phyloP scores from a whole-genome alignment of 106 monocot species.

The Alisma plantagoaquatica region DNA sequence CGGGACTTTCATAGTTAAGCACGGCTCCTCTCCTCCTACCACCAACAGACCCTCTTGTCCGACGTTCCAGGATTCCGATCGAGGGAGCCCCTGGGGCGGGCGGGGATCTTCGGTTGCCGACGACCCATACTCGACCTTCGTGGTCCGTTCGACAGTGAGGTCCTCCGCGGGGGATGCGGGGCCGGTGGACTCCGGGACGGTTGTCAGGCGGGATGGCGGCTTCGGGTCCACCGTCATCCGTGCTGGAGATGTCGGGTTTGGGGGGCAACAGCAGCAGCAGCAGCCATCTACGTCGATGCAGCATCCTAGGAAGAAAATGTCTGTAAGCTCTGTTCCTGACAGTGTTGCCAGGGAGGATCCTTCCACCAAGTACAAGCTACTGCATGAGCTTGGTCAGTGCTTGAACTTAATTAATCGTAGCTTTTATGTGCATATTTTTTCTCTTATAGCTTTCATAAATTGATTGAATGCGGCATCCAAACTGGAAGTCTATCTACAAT shows the following conservation, averaged over 20 bases:
- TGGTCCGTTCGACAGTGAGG: conserved; percentile 32
- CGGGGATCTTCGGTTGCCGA: too few species aligned
- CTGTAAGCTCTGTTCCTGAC: conserved; percentile 87
- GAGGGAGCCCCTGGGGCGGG: conserved; percentile 35
- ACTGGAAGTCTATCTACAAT: too few species aligned
- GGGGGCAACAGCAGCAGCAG: conserved; percentile 18
- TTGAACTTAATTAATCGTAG: neutral
- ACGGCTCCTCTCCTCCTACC: conserved; percentile 5
- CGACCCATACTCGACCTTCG: conserved; percentile 59
- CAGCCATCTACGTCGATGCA: too few species aligned
- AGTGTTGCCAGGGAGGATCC: conserved; percentile 80
- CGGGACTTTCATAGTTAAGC: too few species aligned
- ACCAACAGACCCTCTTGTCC: conserved; percentile 21
- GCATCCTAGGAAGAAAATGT: conserved; percentile 60
- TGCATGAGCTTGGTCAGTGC: conserved; percentile 88
- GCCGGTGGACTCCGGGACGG: conserved; percentile 46
- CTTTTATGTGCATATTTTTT: neutral
- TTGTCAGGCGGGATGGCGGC: conserved; percentile 29
- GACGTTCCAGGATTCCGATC: too few species aligned
- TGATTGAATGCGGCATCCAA: too few species aligned
- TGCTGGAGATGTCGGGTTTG: conserved; percentile 9
- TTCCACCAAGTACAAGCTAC: conserved; percentile 81
- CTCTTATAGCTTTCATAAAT: too few species aligned
- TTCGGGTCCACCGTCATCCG: conserved; percentile 48
- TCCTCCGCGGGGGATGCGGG: conserved; percentile 20